A percentile compares a stretch with the other conserved stretches of the same genome.
phyloP scores from a whole-genome alignment of 805 yeast species.

The Suhomyces sp. region DNA sequence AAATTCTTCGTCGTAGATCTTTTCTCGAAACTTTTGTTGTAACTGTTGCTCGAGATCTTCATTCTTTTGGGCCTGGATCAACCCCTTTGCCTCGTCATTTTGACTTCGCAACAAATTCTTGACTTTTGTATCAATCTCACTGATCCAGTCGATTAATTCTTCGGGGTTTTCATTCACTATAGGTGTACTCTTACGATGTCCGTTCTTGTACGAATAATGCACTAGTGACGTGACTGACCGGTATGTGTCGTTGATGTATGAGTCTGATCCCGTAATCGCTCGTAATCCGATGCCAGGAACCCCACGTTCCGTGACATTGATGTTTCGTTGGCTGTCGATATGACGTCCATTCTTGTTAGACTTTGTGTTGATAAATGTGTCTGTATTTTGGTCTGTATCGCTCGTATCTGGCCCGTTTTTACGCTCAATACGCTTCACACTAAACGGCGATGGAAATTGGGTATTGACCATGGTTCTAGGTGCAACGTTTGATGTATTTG shows the following conservation, averaged over 20 bases:
- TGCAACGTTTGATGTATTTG: too few species aligned
- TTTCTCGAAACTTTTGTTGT: conserved; percentile 16
- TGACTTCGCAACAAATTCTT: conserved; percentile 19
- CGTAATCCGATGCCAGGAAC: too few species aligned
- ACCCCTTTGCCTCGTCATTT: conserved; percentile 13
- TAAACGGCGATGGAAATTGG: conserved; percentile 24
- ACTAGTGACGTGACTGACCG: not conserved
- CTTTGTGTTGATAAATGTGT: conserved; percentile 2
- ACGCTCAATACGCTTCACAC: conserved; percentile 10
- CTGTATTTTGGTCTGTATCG: conserved; percentile 1
- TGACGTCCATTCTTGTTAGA: not conserved
- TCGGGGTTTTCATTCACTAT: conserved; percentile 9
- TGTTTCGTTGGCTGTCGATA: too few species aligned
- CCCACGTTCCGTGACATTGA: too few species aligned
- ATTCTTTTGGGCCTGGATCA: conserved; percentile 11
- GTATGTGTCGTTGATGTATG: conserved; percentile 1
- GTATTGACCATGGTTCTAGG: conserved; percentile 1
- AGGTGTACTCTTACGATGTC: conserved; percentile 1
- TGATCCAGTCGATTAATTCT: conserved; percentile 33
- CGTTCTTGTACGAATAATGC: too few species aligned
- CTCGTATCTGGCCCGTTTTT: not conserved
- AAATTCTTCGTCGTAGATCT: conserved; percentile 29
- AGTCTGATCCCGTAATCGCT: too few species aligned
- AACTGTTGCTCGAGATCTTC: conserved; percentile 18
- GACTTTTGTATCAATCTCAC: conserved; percentile 22